Conservation (phyloP, 495 filamentous ascomycete genomes). For the Hypoxylon fuscum region DNA sequence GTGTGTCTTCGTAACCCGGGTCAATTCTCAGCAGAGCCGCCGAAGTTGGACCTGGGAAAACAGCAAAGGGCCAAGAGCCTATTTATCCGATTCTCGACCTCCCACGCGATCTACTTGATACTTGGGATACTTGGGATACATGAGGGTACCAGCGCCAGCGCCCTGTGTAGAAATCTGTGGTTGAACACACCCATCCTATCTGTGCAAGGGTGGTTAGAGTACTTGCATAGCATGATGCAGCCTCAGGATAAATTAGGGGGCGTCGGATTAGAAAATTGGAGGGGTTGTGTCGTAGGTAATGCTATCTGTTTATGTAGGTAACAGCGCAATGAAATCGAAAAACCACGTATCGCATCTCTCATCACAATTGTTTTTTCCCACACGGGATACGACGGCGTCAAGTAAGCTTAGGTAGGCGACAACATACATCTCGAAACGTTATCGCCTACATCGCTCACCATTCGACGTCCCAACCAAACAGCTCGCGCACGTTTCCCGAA, state of each 20-base stretch:
- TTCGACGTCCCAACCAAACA: constrained; percentile 2
- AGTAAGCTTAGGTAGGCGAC: neutral
- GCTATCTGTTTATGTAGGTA: neutral
- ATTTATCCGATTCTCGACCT: constrained; percentile 34
- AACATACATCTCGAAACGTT: neutral
- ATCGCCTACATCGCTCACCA: constrained; percentile 3
- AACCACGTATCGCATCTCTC: neutral
- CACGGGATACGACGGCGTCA: constrained; percentile 15
- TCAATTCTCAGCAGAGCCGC: constrained; percentile 32
- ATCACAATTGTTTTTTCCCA: constrained; percentile 5
- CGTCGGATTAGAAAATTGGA: constrained; percentile 21
- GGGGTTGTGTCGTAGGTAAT: neutral
- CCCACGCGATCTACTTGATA: constrained; percentile 10
- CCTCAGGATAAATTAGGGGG: constrained; percentile 40
- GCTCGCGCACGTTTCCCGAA: neutral
- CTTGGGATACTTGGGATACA: constrained; percentile 1
- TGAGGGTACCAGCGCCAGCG: constrained; percentile 2
- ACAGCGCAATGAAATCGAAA: neutral
- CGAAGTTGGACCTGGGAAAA: constrained; percentile 35
- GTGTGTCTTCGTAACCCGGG: constrained; percentile 6
- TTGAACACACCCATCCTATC: constrained; percentile 17
- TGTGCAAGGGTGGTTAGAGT: constrained; percentile 25
- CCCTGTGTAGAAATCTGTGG: constrained; percentile 21
- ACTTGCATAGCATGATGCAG: constrained; percentile 29
- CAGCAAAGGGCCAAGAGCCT: constrained; percentile 24